Base-by-base conservation (phyloP, 2,329 filamentous ascomycete genomes). In the Colletotrichum abscissum region DNA sequence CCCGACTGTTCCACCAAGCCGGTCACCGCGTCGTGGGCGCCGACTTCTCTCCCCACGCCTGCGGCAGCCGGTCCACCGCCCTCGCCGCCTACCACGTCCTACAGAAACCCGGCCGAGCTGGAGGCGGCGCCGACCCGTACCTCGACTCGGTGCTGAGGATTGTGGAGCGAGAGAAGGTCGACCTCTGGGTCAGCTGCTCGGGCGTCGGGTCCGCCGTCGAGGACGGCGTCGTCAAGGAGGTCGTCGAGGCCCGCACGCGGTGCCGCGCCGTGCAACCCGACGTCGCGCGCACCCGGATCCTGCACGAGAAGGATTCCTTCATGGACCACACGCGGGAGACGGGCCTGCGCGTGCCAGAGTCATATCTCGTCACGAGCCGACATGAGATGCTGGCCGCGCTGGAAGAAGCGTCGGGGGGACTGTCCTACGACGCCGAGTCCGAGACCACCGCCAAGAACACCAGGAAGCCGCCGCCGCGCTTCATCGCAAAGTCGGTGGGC, bases 151-250 rank as follows among this genome's bases (percentile, higher is more conserved):
- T 95, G 4, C 79, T 93, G 1, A 81, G 89, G 9, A 86, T 95
- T 30, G 85, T 94, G 54, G 79, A 85, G 6, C 79, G 82, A 0
- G 92, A 95, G 75, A 84, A 86, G 0, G 87, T 94, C 5, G 89
- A 94, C 69, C 81, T 95, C 3, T 95, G 93, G 93, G 89, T 95
- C 3, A 91, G 90, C 24, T 94, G 92, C 77, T 94, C 92, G 0
- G 91, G 90, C n/a, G 90, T 93, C 9, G 86, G 88, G 1, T 90
- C 88, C 0, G 91, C 91, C 0, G 81, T 92, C 14, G 90, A 93
- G 77, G 93, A 95, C 78, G 92, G 90, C 0, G 81, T 88, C 46
- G 92, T 91, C 1, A 91, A 90, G 74, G 88, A 92, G 69, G 82
- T 86, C 3, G 82, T 94, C 22, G 90, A 93, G 76, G 81, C 83